Evolutionary conservation across 148 eudicot genomes (phyloP), one percentile per base, ranked within the genome.

Genomic region (Polygonum maritimum): DNA sequence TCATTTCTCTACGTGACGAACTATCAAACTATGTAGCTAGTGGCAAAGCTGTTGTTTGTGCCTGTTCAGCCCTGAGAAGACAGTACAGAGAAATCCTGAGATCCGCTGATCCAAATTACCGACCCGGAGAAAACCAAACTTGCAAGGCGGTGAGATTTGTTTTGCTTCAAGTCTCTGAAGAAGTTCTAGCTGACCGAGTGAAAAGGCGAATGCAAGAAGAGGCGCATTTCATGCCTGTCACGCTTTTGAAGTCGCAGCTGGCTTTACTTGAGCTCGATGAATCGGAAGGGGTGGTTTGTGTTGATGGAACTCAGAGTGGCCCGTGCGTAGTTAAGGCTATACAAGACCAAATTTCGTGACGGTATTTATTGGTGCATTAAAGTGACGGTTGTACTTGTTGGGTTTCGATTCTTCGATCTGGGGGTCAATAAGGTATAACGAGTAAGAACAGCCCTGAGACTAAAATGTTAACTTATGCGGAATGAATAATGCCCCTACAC

Each of bases 141-240:
- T 19, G 49, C 9, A 21, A 72, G 38, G 74, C 5, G 10, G 89
- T 95, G 48, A 91, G 83, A 79, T 95, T 95, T 81, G 91, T 90
- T 73, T 75, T 92, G 72, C 86, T 95, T 76, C 81, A 87, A 38
- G 98, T 83, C 77, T 55, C 77, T 12, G 84, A 83, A 49, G 91
- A 90, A 54, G 85, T 91, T 54, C 85, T 95, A 19, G 82, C 88
- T 69, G 86, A 83, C 51, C 84, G 99, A 69, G 75, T 95, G 55
- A 84, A 84, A 78, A 87, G 85, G 77, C 82, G 99, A 79, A 81
- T 84, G 48, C 87, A 82, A 40, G 86, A 81, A 31, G 94, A 91
- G 69, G 80, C 82, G 45, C 98, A 95, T 85, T 95, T 90, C 79
- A 95, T 95, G 99, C 99, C 99, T 1, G 85, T 83, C 60, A 74